Base-by-base conservation (phyloP, 495 filamentous ascomycete genomes). In the Xylaria cubensis region DNA sequence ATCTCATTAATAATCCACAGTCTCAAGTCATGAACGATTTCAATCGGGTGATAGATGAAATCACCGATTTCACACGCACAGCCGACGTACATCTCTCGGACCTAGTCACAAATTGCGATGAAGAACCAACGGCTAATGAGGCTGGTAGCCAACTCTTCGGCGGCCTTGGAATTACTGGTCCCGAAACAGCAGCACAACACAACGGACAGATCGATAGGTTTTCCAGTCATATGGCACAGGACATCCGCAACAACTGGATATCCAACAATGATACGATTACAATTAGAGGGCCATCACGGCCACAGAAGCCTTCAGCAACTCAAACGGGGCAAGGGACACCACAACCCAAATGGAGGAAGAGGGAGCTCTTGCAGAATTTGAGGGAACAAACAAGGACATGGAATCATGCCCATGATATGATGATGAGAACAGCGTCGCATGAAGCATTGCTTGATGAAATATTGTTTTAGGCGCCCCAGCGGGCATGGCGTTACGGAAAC, bases 171-270 rank as follows among this genome's bases (percentile, higher is more conserved):
- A 55, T 41, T 24, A 21, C 39, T 7, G 53, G 19, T 8, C 58
- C 32, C 9, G 56, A 46, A 61, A 55, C 44, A 41, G 24, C 55
- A 32, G 39, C 61, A 24, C 72, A 56, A 56, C 21, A 15, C 24
- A 51, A 74, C 17, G 71, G 74, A 13, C 73, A 78, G 19, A 69
- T 82, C 19, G 72, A 76, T 21, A 74, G 74, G 8, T 83, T 84
- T 69, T 77, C 76, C 0, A 82, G 74, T 32, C 74, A 77, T 39
- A 80, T 85, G 48, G 41, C 75, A 29, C 69, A 70, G 55, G 83
- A 84, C 65, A 82, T 84, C n/a, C 55, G 72, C 7, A 77, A 77
- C 51, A 82, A 78, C 59, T 85, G 84, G 84, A 65, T 78, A 1
- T 75, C 79, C 17, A 71, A 77, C 3, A 74, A 72, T 5, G 75